A percentile compares a stretch with the other conserved stretches of the same genome.
Conservation (phyloP, 2,329 filamentous ascomycete species). For the Xylaria sp. region DNA sequence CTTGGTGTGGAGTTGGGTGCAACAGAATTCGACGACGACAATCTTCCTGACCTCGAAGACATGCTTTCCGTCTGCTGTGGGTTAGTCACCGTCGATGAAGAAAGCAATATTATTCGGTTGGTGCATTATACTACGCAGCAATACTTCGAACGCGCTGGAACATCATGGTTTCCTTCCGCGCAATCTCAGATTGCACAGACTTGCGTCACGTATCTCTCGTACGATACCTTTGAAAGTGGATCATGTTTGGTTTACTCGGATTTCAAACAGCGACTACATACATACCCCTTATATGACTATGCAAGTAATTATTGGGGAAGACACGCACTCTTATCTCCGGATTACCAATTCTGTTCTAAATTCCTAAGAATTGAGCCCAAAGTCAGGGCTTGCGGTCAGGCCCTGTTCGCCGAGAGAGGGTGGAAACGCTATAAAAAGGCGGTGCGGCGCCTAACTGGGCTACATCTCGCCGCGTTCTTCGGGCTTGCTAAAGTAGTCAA, state of each 20-base stretch:
- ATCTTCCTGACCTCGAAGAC: constrained; percentile 41
- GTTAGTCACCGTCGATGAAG: constrained; percentile 48
- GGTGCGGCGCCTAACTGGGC: too few species aligned
- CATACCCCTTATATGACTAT: constrained; percentile 4
- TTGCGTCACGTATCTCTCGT: constrained; percentile 47
- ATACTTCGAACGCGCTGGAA: constrained; percentile 45
- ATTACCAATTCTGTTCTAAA: neutral
- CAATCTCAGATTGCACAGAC: constrained; percentile 36
- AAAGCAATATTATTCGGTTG: constrained; percentile 47
- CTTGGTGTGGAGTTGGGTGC: constrained; percentile 45
- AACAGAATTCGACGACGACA: constrained; percentile 42
- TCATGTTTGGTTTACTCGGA: neutral
- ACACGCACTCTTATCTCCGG: neutral
- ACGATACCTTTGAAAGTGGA: neutral
- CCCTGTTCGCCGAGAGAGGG: neutral
- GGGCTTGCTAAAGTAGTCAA: neutral
- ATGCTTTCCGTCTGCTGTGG: constrained; percentile 49
- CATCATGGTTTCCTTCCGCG: constrained; percentile 41
- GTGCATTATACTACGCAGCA: constrained; percentile 55
- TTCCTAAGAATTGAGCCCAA: neutral
- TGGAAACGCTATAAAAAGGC: neutral
- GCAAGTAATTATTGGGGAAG: neutral
- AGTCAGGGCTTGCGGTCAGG: neutral
- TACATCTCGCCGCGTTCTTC: neutral
- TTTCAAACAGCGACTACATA: neutral